These are phyloP conservation scores for Acaromyces ingoldii DNA, from an alignment of 1,284 basidiomycete species.

Conservation along the genomic window DNA sequence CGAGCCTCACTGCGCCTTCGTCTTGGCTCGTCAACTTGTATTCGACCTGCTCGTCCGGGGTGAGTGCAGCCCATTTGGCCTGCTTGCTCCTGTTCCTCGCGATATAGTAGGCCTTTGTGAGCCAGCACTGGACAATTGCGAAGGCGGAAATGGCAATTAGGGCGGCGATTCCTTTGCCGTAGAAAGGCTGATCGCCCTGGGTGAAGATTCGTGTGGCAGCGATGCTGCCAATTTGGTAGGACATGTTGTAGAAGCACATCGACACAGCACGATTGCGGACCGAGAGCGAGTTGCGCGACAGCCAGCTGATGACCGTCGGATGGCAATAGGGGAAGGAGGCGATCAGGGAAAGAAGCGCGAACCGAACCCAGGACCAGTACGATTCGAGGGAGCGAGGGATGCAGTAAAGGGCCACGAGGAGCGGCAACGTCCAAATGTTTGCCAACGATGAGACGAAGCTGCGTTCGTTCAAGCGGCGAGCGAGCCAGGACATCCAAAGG, in stretches of 20 bases:
- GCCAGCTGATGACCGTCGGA: conserved; percentile 15
- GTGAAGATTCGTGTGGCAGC: conserved; percentile 29
- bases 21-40: conserved; percentile 27
- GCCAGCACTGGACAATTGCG: conserved; percentile 19
- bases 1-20: conserved; percentile 21
- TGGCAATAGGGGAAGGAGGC: conserved; percentile 26
- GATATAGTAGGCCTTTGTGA: conserved; percentile 28
- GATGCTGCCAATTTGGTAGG: conserved; percentile 25
- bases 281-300: conserved; percentile 18
- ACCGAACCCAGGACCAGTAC: conserved; percentile 21
- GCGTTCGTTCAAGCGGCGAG: conserved; percentile 12
- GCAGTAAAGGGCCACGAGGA: conserved; percentile 9
- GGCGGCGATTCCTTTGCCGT: conserved; percentile 24
- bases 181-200: conserved; percentile 24
- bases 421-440: conserved; percentile 12
- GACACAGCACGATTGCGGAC: conserved; percentile 29
- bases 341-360: conserved; percentile 19
- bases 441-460: conserved; percentile 6
- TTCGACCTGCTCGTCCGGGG: conserved; percentile 18
- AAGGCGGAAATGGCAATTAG: conserved; percentile 16
- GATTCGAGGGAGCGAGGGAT: conserved; percentile 18
- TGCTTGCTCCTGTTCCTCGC: conserved; percentile 20
- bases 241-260: conserved; percentile 35
- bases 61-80: conserved; percentile 13
- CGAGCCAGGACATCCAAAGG: conserved; percentile 17